Percentiles rank a stretch among this genome's conserved stretches.
Evolutionary conservation across 2,329 filamentous ascomycete species (phyloP).

Genomic region (Neoascochyta sp.): DNA sequence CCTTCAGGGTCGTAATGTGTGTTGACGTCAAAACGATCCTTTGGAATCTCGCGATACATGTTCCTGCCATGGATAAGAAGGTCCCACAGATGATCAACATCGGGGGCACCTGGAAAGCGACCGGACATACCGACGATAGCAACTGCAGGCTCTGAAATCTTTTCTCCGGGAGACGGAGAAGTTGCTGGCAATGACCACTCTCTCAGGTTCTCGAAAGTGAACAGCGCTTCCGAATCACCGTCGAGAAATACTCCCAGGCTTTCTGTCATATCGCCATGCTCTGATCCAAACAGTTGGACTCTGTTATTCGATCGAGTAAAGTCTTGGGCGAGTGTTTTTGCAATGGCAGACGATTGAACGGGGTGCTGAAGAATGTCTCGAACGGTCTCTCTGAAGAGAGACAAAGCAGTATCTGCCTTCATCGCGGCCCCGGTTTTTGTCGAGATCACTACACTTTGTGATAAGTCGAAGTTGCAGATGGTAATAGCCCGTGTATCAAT

Average conservation of each 20-base stretch:
- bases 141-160: too few species aligned
- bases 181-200: too few species aligned
- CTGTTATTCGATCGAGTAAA: neutral
- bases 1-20: slow-evolving; percentile 6
- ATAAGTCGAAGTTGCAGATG: neutral
- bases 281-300: slow-evolving; percentile 1
- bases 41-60: slow-evolving; percentile 22
- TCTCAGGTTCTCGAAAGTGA: too few species aligned
- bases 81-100: slow-evolving; percentile 31
- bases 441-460: slow-evolving; percentile 1
- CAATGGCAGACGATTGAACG: slow-evolving; percentile 2
- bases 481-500: slow-evolving; percentile 1
- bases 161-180: too few species aligned
- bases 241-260: slow-evolving; percentile 1
- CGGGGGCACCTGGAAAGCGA: slow-evolving; percentile 24
- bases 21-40: slow-evolving; percentile 26
- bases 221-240: neutral
- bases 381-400: slow-evolving; percentile 3
- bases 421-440: slow-evolving; percentile 2
- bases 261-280: slow-evolving; percentile 1
- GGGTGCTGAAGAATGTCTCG: slow-evolving; percentile 2
- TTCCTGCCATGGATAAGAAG: slow-evolving; percentile 23
- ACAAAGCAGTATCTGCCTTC: slow-evolving; percentile 1
- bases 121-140: slow-evolving; percentile 37
- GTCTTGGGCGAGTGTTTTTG: neutral